phyloP scores from a whole-genome alignment of 768 basidiomycete genomes.

The Heimioporus sp. region DNA sequence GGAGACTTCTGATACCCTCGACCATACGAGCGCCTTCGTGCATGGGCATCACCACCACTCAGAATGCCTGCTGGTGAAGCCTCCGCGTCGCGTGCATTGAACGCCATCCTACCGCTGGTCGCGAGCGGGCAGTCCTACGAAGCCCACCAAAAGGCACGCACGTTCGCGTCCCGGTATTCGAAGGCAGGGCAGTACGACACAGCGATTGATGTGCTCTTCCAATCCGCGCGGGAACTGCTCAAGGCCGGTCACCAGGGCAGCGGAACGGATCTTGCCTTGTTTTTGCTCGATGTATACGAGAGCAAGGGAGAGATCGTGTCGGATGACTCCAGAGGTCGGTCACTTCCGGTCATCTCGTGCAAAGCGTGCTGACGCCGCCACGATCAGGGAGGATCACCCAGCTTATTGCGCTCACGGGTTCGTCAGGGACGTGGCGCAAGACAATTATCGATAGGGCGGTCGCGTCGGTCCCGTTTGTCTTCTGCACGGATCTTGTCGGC shows the following conservation, averaged over 20 bases:
- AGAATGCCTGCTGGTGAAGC: constrained; percentile 24
- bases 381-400: constrained; percentile 80
- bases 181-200: constrained; percentile 80
- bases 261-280: constrained; percentile 80
- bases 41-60: constrained; percentile 3
- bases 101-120: constrained; percentile 74
- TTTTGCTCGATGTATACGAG: constrained; percentile 84
- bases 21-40: neutral
- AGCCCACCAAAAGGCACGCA: constrained; percentile 95
- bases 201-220: constrained; percentile 92
- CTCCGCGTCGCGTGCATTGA: constrained; percentile 64
- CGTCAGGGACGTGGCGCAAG: constrained; percentile 85
- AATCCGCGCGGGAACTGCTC: constrained; percentile 81
- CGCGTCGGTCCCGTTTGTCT: constrained; percentile 51
- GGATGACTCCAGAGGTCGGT: constrained; percentile 81
- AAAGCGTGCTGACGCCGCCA: neutral
- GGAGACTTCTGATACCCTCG: constrained; percentile 24
- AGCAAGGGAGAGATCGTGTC: constrained; percentile 64
- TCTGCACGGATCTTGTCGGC: constrained; percentile 11
- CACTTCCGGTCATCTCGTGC: neutral
- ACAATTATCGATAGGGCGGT: constrained; percentile 83
- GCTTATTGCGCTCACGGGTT: constrained; percentile 81
- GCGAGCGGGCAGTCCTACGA: constrained; percentile 75
- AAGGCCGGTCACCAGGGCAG: constrained; percentile 88
- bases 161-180: constrained; percentile 85